Evolutionary conservation across 2,329 filamentous ascomycete species (phyloP).

Genomic region (Blastomyces emzantsi): DNA sequence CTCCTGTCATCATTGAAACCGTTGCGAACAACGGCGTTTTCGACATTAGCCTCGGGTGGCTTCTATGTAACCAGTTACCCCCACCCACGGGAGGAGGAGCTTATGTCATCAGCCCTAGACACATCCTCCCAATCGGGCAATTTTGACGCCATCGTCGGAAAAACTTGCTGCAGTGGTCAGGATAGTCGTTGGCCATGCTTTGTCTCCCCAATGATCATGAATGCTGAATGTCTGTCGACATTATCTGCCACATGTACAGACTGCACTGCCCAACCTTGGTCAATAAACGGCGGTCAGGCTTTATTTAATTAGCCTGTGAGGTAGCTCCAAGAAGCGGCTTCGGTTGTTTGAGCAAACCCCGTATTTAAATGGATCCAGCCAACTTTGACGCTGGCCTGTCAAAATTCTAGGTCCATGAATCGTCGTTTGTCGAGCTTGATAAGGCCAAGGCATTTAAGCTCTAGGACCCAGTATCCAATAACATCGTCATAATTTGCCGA

Average conservation of each 20-base stretch:
- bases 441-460: background rate
- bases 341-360: background rate
- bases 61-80: too few species aligned
- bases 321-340: background rate
- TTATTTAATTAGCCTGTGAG: background rate
- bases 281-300: background rate
- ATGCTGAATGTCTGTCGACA: too few species aligned
- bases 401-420: background rate
- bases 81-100: background rate
- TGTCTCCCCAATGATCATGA: background rate
- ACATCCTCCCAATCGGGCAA: background rate
- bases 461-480: background rate
- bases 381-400: background rate
- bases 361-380: background rate
- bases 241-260: too few species aligned
- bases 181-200: background rate
- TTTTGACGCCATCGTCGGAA: background rate
- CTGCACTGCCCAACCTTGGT: background rate
- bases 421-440: background rate
- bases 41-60: background rate
- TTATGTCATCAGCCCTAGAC: background rate
- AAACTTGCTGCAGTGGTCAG: background rate
- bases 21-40: background rate
- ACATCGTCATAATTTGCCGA: background rate
- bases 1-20: background rate